These are phyloP conservation scores for Tympanopsis confertula DNA, from an alignment of 2,329 filamentous ascomycete species.

Conservation along the genomic window DNA sequence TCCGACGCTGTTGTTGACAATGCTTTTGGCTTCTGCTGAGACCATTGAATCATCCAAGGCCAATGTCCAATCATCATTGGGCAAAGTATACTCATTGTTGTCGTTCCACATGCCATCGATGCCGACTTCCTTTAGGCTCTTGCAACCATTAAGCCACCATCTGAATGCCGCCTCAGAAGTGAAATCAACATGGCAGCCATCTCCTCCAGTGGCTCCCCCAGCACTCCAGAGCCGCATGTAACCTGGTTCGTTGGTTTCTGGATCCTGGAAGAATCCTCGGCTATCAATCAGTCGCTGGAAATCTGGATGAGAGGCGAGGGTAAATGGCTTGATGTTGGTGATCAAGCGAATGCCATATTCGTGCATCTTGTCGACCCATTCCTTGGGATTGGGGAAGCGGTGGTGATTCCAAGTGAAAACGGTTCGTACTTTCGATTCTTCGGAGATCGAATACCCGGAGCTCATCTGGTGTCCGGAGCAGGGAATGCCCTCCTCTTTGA, in stretches of 20 bases:
- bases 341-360: slow-evolving; percentile 54
- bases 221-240: slow-evolving; percentile 60
- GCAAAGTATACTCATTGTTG: slow-evolving; percentile 64
- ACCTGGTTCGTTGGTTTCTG: slow-evolving; percentile 35
- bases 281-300: slow-evolving; percentile 47
- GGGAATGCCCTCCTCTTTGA: slow-evolving; percentile 54
- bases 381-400: slow-evolving; percentile 57
- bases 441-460: slow-evolving; percentile 49
- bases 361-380: slow-evolving; percentile 50
- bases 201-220: slow-evolving; percentile 57
- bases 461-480: slow-evolving; percentile 65
- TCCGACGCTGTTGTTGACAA: slow-evolving; percentile 36
- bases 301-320: slow-evolving; percentile 54
- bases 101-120: slow-evolving; percentile 72
- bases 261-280: slow-evolving; percentile 53
- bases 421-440: slow-evolving; percentile 59
- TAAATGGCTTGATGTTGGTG: slow-evolving; percentile 64
- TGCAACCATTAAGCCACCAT: slow-evolving; percentile 63
- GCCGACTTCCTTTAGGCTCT: slow-evolving; percentile 45
- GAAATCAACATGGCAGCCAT: slow-evolving; percentile 65
- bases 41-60: slow-evolving; percentile 34
- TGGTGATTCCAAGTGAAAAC: slow-evolving; percentile 63
- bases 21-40: slow-evolving; percentile 18
- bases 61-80: slow-evolving; percentile 53
- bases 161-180: slow-evolving; percentile 54